Evolutionary conservation across 1,139 yeast genomes (phyloP), one percentile per base, ranked within the genome.

Genomic region (Arxiozyma telluris): DNA sequence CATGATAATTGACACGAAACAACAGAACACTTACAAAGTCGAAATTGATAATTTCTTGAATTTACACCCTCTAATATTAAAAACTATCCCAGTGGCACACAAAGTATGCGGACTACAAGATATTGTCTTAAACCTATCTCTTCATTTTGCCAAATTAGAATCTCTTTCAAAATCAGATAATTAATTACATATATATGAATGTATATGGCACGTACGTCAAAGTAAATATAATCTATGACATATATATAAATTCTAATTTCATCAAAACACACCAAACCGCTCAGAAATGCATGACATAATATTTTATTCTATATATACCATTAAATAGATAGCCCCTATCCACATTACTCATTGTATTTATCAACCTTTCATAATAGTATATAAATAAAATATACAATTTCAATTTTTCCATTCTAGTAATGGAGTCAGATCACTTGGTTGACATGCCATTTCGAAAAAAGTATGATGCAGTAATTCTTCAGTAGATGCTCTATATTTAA

Each of bases 401-500:
- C 54, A 64, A 39, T 60, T 69, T 68, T 83, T 84, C 87, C 91
- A 87, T 54, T 83, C 82, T 61, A 88, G 74, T 59, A 93, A 74
- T 17, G 83, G 77, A 1, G 91, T 81, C 66, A 93, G 75, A 54
- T 83, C 87, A 41, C 76, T 78, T 50, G 87, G 76, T 39, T 78
- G 76, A 59, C 96, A 89, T 25, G 93, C 86, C 70, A 80, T 80
- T 59, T 77, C 67, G 43, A 93, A 80, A 70, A 93, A 93, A 53
- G 83, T 83, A 67, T 91, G 97, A 59, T 81, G 82, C 49, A 93
- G 74, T 55, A 93, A 76, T 68, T 91, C 97, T 64, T 86, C 93
- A 4, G 98, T 87, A 41, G 87, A 81, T 1, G 98, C 98, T 64
- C 98, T 79, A 65, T 85, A 88, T 64, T 87, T 80, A 51, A 91